A percentile compares a stretch with the other conserved stretches of the same genome.
Evolutionary conservation across 768 basidiomycete genomes (phyloP).

Genomic region (Mycena pura): DNA sequence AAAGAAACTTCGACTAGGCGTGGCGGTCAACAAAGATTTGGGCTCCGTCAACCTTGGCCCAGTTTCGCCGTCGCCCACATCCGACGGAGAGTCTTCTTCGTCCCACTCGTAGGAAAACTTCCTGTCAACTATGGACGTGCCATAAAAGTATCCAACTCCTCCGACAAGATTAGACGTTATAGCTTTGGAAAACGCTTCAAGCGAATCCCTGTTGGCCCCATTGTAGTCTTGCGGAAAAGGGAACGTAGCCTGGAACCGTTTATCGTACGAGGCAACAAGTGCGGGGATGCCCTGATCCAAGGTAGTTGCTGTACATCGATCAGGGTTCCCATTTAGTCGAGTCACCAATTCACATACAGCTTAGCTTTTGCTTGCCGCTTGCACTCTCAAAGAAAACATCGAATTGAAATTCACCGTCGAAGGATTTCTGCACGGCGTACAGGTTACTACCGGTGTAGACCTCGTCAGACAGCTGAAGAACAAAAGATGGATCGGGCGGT

Average conservation of each 20-base stretch:
- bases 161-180: constrained; percentile 92
- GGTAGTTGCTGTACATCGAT: constrained; percentile 53
- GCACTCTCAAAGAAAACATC: constrained; percentile 88
- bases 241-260: constrained; percentile 74
- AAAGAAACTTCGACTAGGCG: constrained; percentile 96
- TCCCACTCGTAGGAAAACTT: constrained; percentile 94
- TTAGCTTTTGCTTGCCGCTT: constrained; percentile 68
- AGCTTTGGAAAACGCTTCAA: constrained; percentile 82
- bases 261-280: constrained; percentile 62
- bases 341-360: constrained; percentile 48
- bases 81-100: constrained; percentile 57
- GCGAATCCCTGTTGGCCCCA: constrained; percentile 50
- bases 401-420: constrained; percentile 86
- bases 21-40: constrained; percentile 83
- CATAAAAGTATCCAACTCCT: constrained; percentile 95
- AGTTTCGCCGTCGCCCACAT: constrained; percentile 45
- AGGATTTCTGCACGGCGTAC: constrained; percentile 86
- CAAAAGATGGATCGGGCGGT: constrained; percentile 80
- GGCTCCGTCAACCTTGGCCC: constrained; percentile 79
- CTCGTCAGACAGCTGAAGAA: constrained; percentile 80
- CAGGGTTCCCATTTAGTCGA: not conserved
- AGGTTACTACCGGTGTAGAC: constrained; percentile 76
- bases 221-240: constrained; percentile 67
- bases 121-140: constrained; percentile 84
- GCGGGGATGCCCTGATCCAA: constrained; percentile 77